phyloP scores from a whole-genome alignment of 75 land plant species.

The Larix kaempferi region DNA sequence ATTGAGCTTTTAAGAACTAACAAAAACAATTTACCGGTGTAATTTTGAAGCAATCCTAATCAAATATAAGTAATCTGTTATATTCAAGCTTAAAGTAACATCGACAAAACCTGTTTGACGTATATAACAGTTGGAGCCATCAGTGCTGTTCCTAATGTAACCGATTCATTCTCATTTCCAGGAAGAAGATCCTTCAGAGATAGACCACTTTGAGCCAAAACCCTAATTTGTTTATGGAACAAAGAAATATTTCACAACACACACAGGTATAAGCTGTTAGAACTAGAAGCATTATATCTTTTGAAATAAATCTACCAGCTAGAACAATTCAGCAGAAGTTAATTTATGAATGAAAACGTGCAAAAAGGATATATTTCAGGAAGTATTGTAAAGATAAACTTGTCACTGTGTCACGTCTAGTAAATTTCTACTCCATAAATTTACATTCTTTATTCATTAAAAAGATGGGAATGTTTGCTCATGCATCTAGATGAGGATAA shows the following conservation, averaged over 20 bases:
- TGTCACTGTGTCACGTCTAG: not conserved
- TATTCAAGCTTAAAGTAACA: not conserved
- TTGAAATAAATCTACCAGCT: not conserved
- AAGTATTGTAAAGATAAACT: not conserved
- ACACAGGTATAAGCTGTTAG: not conserved
- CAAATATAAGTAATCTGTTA: not conserved
- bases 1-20: not conserved
- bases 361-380: not conserved
- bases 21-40: too few relatives aligned
- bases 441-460: not conserved
- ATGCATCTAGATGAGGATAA: not conserved
- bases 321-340: not conserved
- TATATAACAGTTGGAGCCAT: constrained; percentile 93
- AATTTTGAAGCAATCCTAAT: not conserved
- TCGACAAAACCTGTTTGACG: constrained; percentile 73
- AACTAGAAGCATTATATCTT: not conserved
- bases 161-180: constrained; percentile 22
- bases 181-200: constrained; percentile 69
- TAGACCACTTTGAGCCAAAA: constrained; percentile 64
- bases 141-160: constrained; percentile 71
- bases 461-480: too few relatives aligned
- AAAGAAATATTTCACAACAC: not conserved
- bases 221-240: constrained; percentile 25
- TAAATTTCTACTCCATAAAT: not conserved
- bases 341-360: not conserved